phyloP scores from a whole-genome alignment of 2,329 filamentous ascomycete species.

The Rachicladosporium sp. region DNA sequence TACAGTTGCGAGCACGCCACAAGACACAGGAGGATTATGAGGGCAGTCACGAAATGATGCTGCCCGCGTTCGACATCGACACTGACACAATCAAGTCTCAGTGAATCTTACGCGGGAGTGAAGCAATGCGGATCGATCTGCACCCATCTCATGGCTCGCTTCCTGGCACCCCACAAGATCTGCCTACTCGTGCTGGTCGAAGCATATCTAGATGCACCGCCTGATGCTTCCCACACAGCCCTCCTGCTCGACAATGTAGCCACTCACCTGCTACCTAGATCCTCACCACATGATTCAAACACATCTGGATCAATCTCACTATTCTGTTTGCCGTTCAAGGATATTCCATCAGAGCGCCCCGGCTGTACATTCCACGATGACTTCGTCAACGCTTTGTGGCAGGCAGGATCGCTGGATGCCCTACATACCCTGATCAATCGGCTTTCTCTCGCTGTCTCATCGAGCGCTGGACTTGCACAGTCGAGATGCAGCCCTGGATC shows the following conservation, averaged over 20 bases:
- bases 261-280: not conserved
- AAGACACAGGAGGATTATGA: too few species aligned
- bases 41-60: too few species aligned
- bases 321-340: slow-evolving; percentile 9
- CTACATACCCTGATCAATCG: slow-evolving; percentile 54
- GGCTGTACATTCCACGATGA: slow-evolving; percentile 76
- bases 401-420: slow-evolving; percentile 66
- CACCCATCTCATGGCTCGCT: slow-evolving; percentile 52
- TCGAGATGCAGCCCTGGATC: slow-evolving; percentile 50
- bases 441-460: slow-evolving; percentile 28
- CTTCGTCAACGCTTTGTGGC: slow-evolving; percentile 72
- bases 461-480: slow-evolving; percentile 32
- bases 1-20: too few species aligned
- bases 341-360: slow-evolving; percentile 38
- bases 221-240: slow-evolving; percentile 1
- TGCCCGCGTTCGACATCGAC: too few species aligned
- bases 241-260: slow-evolving; percentile 63
- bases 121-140: too few species aligned
- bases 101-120: too few species aligned
- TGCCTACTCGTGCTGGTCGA: slow-evolving; percentile 68
- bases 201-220: slow-evolving; percentile 45
- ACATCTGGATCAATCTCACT: slow-evolving; percentile 23
- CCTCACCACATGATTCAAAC: not conserved
- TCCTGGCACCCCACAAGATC: slow-evolving; percentile 79
- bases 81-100: too few species aligned